Conservation (phyloP, 805 yeast species). For the Kluyveromyces aestuarii region DNA sequence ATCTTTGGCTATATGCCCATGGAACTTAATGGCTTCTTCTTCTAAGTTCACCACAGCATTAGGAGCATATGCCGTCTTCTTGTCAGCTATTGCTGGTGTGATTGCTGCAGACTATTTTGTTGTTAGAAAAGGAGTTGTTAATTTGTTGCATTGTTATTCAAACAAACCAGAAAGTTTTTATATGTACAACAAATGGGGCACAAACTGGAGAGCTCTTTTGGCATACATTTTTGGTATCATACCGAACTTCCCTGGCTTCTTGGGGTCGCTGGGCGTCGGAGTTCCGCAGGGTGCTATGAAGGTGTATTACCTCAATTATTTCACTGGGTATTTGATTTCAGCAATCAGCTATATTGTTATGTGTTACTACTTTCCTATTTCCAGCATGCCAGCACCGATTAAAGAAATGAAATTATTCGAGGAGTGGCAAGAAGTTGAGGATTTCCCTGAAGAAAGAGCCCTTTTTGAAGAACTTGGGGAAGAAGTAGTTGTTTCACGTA, state of each 20-base stretch:
- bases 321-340: slow-evolving; percentile 62
- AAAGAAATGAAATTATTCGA: slow-evolving; percentile 41
- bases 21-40: slow-evolving; percentile 60
- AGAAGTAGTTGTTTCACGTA: too few relatives aligned
- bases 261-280: slow-evolving; percentile 49
- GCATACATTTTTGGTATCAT: slow-evolving; percentile 41
- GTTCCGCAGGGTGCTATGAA: slow-evolving; percentile 75
- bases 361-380: slow-evolving; percentile 44
- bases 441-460: slow-evolving; percentile 36
- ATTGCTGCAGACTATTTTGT: slow-evolving; percentile 48
- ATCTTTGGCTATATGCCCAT: slow-evolving; percentile 66
- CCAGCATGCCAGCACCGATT: slow-evolving; percentile 33
- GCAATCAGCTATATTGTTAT: slow-evolving; percentile 45
- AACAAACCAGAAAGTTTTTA: slow-evolving; percentile 28
- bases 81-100: slow-evolving; percentile 72
- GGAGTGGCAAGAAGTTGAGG: slow-evolving; percentile 54
- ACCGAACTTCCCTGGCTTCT: slow-evolving; percentile 33
- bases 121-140: slow-evolving; percentile 59
- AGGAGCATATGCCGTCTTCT: slow-evolving; percentile 69
- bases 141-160: slow-evolving; percentile 54
- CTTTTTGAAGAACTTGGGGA: slow-evolving; percentile 7
- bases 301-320: slow-evolving; percentile 65
- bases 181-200: slow-evolving; percentile 50
- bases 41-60: slow-evolving; percentile 65
- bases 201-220: slow-evolving; percentile 70